These are phyloP conservation scores for Seiridium unicorne DNA, from an alignment of 2,329 filamentous ascomycete species.

Conservation along the genomic window DNA sequence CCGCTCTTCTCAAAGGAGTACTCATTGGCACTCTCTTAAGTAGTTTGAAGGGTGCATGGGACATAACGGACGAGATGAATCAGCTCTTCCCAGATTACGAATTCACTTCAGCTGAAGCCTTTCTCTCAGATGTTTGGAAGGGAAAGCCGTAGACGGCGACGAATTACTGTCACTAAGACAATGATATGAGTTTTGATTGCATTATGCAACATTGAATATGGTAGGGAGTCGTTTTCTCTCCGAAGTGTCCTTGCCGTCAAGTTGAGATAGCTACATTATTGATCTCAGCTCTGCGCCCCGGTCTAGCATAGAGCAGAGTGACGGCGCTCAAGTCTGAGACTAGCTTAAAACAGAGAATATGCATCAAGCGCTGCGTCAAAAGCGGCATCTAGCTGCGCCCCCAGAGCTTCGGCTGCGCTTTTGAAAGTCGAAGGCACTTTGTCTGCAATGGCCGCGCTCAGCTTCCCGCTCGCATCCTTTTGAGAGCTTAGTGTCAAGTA, in stretches of 20 bases:
- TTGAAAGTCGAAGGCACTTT: conserved; percentile 37
- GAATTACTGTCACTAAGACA: no score
- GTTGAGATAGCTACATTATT: no score
- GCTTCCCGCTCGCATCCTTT: conserved; percentile 35
- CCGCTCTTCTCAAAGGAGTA: conserved; percentile 32
- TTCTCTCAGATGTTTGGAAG: conserved; percentile 32
- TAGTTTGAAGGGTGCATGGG: conserved; percentile 39
- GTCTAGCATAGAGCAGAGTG: no score
- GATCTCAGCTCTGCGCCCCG: no score
- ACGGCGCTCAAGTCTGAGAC: no score
- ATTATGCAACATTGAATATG: no score
- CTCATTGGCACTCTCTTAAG: conserved; percentile 40
- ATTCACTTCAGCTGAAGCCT: conserved; percentile 38
- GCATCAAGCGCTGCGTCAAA: conserved; percentile 36
- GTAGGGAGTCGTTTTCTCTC: no score
- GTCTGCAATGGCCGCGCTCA: conserved; percentile 33
- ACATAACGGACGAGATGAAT: conserved; percentile 42
- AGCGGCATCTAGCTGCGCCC: conserved; percentile 33
- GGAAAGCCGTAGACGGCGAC: conserved; percentile 26
- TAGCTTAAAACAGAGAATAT: conserved; percentile 19
- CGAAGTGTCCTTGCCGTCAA: no score
- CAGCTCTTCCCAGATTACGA: conserved; percentile 39
- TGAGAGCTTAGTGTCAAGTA: conserved; percentile 39
- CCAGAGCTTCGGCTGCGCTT: conserved; percentile 30
- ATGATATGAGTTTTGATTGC: no score